Conservation (phyloP, 768 basidiomycete genomes). For the Tulasnella sp. region DNA sequence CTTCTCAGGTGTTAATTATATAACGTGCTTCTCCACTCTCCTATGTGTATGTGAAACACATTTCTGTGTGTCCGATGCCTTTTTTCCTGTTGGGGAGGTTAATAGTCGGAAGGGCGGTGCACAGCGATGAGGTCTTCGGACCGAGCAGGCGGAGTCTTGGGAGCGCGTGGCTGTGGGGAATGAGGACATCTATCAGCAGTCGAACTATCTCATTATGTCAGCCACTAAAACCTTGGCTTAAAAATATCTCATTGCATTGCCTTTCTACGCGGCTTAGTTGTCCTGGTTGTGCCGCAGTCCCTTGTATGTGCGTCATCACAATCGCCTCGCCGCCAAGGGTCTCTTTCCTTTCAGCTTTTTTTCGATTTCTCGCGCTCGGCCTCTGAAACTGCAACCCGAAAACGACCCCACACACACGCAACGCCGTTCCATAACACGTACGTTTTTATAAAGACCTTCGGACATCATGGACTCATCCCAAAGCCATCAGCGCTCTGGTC, state of each 20-base stretch:
- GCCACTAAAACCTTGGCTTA: neutral
- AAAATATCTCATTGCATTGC: neutral
- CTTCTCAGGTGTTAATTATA: neutral
- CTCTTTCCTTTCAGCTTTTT: neutral
- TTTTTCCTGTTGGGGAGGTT: neutral
- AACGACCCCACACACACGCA: neutral
- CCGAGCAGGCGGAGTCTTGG: neutral
- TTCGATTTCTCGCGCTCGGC: constrained; percentile 9
- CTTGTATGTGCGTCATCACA: neutral
- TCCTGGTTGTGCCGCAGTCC: neutral
- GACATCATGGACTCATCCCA: neutral
- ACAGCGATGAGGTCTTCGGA: neutral
- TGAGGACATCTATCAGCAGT: neutral
- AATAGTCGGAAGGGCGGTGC: neutral
- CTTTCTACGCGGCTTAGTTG: neutral
- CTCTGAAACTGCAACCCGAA: neutral
- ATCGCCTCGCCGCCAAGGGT: constrained; percentile 6
- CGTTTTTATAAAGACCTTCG: neutral
- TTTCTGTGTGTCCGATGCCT: neutral
- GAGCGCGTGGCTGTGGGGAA: neutral
- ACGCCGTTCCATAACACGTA: neutral
- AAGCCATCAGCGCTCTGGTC: neutral
- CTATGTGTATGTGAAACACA: neutral
- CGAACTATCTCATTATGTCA: neutral
- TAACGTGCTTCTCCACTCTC: neutral